A percentile compares a stretch with the other conserved stretches of the same genome.
Conservation (phyloP, 306 rosid genomes). For the Arachis hypogaea region DNA sequence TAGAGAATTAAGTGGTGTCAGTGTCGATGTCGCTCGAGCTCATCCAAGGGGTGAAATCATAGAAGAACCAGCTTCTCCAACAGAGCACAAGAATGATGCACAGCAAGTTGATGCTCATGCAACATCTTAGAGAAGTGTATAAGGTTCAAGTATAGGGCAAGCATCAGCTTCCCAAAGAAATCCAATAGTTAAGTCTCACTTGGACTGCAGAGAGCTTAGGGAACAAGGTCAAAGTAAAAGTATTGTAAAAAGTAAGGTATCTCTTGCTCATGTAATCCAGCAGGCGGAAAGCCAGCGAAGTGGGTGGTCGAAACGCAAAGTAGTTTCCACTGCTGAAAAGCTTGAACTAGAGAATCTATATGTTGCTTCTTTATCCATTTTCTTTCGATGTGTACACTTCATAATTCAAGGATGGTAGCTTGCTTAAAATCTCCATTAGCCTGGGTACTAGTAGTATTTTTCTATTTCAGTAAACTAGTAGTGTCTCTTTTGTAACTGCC, state of each 20-base stretch:
- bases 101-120: conserved; percentile 46
- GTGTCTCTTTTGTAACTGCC: no score
- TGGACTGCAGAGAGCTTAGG: conserved; percentile 57
- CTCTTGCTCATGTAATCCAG: conserved; percentile 98
- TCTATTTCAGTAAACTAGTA: no score
- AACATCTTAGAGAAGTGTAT: no score
- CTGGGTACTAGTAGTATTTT: no score
- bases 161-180: conserved; percentile 51
- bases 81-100: conserved; percentile 48
- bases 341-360: conserved; percentile 97
- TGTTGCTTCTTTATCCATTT: conserved; percentile 39
- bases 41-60: conserved; percentile 73
- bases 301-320: conserved; percentile 87
- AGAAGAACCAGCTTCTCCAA: conserved; percentile 71
- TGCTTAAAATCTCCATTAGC: no score
- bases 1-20: conserved; percentile 51
- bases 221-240: conserved; percentile 73
- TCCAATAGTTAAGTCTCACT: conserved; percentile 46
- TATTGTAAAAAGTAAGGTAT: conserved; percentile 88
- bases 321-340: conserved; percentile 97
- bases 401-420: conserved; percentile 16
- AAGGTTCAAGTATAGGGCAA: conserved; percentile 39
- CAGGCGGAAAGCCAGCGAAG: conserved; percentile 87
- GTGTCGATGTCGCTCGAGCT: conserved; percentile 33
- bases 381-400: conserved; percentile 1